Evolutionary conservation across 2,329 filamentous ascomycete genomes (phyloP).

Genomic region (Aspergillus arachidicola): DNA sequence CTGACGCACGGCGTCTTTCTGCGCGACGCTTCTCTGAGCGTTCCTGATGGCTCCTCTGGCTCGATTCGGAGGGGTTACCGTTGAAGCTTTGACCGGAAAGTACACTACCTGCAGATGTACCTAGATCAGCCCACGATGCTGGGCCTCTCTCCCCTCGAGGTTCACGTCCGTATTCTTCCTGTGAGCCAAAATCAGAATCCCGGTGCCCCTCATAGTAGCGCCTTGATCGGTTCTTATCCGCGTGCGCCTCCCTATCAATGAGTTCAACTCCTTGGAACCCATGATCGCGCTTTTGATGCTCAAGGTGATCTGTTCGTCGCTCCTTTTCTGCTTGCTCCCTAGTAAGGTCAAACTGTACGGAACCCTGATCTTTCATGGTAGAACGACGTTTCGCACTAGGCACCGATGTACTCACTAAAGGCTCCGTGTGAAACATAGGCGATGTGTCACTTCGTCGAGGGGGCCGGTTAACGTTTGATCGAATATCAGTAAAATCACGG

Average conservation of each 20-base stretch:
- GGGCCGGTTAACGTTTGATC: constrained; percentile 5
- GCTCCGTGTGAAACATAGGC: constrained; percentile 43
- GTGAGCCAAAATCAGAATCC: constrained; percentile 16
- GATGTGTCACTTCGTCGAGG: constrained; percentile 51
- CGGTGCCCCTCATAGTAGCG: constrained; percentile 23
- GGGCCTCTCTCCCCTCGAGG: constrained; percentile 33
- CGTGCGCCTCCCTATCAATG: constrained; percentile 29
- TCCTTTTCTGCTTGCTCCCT: constrained; percentile 58
- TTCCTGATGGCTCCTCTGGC: constrained; percentile 38
- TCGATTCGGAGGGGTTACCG: constrained; percentile 33
- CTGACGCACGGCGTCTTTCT: constrained; percentile 38
- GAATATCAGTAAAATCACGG: constrained; percentile 13
- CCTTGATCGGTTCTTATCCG: constrained; percentile 20
- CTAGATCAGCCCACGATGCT: constrained; percentile 38
- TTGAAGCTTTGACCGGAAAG: constrained; percentile 33
- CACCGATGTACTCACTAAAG: constrained; percentile 22
- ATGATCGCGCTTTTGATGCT: constrained; percentile 25
- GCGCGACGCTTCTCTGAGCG: constrained; percentile 43
- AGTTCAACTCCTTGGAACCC: constrained; percentile 28
- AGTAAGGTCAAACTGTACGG: constrained; percentile 61
- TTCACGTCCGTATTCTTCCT: constrained; percentile 1
- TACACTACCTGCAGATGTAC: constrained; percentile 49
- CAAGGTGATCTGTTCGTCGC: constrained; percentile 32
- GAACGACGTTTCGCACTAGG: constrained; percentile 36
- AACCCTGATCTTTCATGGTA: constrained; percentile 43